phyloP scores from a whole-genome alignment of 306 rosid species.

The Citrullus amarus region DNA sequence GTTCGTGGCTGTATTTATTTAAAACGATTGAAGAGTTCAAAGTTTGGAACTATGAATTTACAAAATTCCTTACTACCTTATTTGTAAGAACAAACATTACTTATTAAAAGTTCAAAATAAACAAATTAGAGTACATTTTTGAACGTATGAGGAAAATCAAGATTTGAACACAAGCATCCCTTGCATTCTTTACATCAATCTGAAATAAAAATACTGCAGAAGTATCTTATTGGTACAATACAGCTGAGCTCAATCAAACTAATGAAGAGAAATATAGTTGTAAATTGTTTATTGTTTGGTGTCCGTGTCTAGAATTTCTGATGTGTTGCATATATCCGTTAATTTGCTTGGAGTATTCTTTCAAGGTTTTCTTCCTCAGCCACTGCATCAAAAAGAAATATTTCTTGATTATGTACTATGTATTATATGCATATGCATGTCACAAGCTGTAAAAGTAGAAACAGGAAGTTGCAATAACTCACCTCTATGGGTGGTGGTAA shows the following conservation, averaged over 20 bases:
- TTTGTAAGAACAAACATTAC: neutral
- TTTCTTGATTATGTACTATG: neutral
- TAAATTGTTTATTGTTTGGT: neutral
- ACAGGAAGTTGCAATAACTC: slow-evolving; percentile 6
- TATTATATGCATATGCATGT: neutral
- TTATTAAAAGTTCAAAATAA: neutral
- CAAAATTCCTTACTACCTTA: neutral
- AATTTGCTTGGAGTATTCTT: slow-evolving; percentile 70
- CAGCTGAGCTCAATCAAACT: neutral
- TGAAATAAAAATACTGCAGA: neutral
- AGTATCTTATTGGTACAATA: neutral
- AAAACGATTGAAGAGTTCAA: neutral
- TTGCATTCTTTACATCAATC: neutral
- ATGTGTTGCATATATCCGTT: slow-evolving; percentile 13
- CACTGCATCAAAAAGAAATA: slow-evolving; percentile 32
- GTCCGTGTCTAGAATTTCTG: slow-evolving; percentile 1
- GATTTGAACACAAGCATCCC: neutral
- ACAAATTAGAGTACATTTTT: neutral
- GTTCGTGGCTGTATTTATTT: neutral
- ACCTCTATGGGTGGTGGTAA: slow-evolving; percentile 45
- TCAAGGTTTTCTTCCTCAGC: slow-evolving; percentile 48
- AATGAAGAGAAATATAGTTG: neutral
- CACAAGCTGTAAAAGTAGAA: neutral
- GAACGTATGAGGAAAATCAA: neutral
- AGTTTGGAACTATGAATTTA: neutral